Evolutionary conservation across 768 basidiomycete genomes (phyloP).

Genomic region (Boletales sp.): DNA sequence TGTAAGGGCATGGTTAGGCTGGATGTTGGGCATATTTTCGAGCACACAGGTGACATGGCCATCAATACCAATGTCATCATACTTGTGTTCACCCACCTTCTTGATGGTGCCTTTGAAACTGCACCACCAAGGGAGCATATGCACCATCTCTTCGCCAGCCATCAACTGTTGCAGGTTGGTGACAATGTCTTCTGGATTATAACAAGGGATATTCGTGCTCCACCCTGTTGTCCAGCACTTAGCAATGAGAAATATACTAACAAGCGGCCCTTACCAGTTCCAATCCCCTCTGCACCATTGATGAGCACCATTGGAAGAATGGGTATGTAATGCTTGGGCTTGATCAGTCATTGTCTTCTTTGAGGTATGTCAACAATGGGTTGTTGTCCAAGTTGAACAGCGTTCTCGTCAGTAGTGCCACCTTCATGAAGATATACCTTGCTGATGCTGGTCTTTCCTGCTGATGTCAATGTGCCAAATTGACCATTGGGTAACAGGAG

Average conservation of each 20-base stretch:
- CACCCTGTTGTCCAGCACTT: conserved; percentile 55
- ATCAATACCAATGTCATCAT: conserved; percentile 68
- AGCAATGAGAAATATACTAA: background rate
- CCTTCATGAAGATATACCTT: conserved; percentile 91
- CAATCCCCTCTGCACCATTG: conserved; percentile 97
- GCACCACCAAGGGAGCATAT: conserved; percentile 97
- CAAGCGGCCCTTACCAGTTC: conserved; percentile 64
- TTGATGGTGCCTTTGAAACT: conserved; percentile 91
- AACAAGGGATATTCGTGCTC: conserved; percentile 91
- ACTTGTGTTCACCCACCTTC: conserved; percentile 78
- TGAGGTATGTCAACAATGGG: conserved; percentile 74
- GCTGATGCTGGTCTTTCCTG: conserved; percentile 97
- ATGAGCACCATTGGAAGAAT: conserved; percentile 83
- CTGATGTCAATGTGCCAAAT: conserved; percentile 89
- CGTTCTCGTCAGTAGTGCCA: conserved; percentile 66
- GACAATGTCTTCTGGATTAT: conserved; percentile 89
- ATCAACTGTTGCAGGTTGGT: conserved; percentile 83
- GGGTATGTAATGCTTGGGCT: conserved; percentile 95
- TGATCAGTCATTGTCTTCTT: conserved; percentile 85
- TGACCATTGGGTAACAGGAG: conserved; percentile 86
- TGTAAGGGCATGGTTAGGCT: conserved; percentile 47
- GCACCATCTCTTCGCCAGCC: conserved; percentile 74
- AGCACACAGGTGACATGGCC: conserved; percentile 47
- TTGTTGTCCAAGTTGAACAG: conserved; percentile 86
- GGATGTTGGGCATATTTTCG: conserved; percentile 70